Conservation (phyloP, 345 rosid species). For the Aquilaria yunnanensis region DNA sequence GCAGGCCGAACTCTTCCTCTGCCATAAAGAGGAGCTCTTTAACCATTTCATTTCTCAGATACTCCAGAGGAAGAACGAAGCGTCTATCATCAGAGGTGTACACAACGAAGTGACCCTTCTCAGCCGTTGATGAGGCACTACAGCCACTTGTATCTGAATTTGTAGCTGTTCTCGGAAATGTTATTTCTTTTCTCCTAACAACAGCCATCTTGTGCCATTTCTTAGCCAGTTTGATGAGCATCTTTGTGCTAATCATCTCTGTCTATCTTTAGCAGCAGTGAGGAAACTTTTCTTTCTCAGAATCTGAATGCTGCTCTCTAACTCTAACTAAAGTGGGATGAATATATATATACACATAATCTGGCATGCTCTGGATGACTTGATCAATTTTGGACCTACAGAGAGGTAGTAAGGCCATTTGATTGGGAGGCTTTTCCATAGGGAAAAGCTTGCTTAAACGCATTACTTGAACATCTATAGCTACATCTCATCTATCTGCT, state of each 20-base stretch:
- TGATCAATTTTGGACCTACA: no score
- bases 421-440: no score
- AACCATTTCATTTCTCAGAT: constrained; percentile 1
- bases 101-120: constrained; percentile 13
- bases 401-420: no score
- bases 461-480: no score
- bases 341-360: no score
- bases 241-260: constrained; percentile 12
- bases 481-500: no score
- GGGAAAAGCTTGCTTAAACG: no score
- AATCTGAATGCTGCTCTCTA: no score
- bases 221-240: constrained; percentile 21
- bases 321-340: no score
- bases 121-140: constrained; percentile 1
- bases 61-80: constrained; percentile 14
- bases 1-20: constrained; percentile 17
- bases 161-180: neutral
- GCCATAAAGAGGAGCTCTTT: constrained; percentile 14
- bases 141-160: neutral
- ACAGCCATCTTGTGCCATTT: constrained; percentile 19
- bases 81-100: constrained; percentile 12
- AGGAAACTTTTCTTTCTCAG: no score
- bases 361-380: no score
- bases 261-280: no score
- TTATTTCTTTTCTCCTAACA: constrained; percentile 2